A percentile compares a stretch with the other conserved stretches of the same genome.
These are phyloP conservation scores for Suillus paluster DNA, from an alignment of 768 basidiomycete genomes.

Conservation along the genomic window DNA sequence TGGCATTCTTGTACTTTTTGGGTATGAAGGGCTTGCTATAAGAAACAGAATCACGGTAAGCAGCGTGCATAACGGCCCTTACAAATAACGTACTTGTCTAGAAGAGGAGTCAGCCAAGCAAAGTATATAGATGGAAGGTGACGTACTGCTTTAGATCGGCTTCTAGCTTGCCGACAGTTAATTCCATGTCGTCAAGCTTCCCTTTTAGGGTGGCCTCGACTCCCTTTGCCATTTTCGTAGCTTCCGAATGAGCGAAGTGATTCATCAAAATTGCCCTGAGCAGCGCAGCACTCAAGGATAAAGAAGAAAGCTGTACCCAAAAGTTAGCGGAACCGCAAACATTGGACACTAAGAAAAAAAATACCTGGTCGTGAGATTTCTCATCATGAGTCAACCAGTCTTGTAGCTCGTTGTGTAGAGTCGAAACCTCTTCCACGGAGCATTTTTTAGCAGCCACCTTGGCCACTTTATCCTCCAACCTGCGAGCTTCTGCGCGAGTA, in stretches of 20 bases:
- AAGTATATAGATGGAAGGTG: constrained; percentile 16
- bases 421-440: constrained; percentile 83
- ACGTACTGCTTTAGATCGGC: constrained; percentile 74
- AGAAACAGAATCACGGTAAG: constrained; percentile 22
- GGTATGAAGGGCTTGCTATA: constrained; percentile 61
- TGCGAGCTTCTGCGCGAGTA: constrained; percentile 60
- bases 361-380: constrained; percentile 66
- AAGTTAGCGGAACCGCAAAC: constrained; percentile 15
- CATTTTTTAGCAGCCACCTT: constrained; percentile 84
- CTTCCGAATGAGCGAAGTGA: constrained; percentile 79
- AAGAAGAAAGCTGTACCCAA: constrained; percentile 57
- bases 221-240: constrained; percentile 66
- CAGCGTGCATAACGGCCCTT: constrained; percentile 9
- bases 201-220: constrained; percentile 64
- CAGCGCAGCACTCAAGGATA: constrained; percentile 76
- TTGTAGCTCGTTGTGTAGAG: constrained; percentile 78
- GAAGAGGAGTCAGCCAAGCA: constrained; percentile 27
- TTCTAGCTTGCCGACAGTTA: constrained; percentile 61
- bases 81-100: constrained; percentile 64
- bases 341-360: constrained; percentile 19
- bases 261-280: constrained; percentile 85
- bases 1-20: constrained; percentile 77
- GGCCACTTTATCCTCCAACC: constrained; percentile 78
- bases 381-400: constrained; percentile 70
- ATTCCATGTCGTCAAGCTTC: constrained; percentile 69